Percentiles rank a stretch among this genome's conserved stretches.
Evolutionary conservation across 208 protist genomes (phyloP).

Genomic region (Leptomonas pyrrhocoris): DNA sequence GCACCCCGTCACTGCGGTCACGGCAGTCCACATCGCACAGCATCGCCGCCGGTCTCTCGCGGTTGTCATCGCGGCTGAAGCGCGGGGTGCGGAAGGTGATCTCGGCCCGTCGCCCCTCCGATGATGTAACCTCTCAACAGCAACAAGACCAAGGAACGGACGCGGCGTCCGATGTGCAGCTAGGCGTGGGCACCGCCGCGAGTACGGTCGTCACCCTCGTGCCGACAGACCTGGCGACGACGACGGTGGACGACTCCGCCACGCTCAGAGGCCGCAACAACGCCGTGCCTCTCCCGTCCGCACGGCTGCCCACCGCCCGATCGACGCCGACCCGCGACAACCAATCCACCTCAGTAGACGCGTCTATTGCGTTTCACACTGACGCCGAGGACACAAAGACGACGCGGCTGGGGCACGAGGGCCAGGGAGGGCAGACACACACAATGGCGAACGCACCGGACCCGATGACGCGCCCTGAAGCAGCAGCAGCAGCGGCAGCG

Average conservation of each 20-base stretch:
- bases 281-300: background rate
- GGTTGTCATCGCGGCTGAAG: slow-evolving; percentile 22
- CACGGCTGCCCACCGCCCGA: background rate
- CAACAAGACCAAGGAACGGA: background rate
- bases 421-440: background rate
- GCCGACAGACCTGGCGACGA: background rate
- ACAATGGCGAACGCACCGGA: background rate
- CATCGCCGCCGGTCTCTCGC: slow-evolving; percentile 20
- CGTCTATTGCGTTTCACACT: slow-evolving; percentile 15
- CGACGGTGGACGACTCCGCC: background rate
- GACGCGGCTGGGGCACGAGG: background rate
- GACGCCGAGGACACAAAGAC: slow-evolving; percentile 8
- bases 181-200: background rate
- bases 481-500: too few species aligned
- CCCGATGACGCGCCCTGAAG: background rate
- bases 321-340: slow-evolving; percentile 1
- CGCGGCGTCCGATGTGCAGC: slow-evolving; percentile 1
- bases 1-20: slow-evolving; percentile 3
- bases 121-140: background rate
- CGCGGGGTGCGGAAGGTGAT: background rate
- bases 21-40: slow-evolving; percentile 16
- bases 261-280: background rate
- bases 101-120: background rate
- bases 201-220: slow-evolving; percentile 4
- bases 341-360: slow-evolving; percentile 6